Base-by-base conservation (phyloP, 2,329 filamentous ascomycete genomes). In the Fusarium annulatum region DNA sequence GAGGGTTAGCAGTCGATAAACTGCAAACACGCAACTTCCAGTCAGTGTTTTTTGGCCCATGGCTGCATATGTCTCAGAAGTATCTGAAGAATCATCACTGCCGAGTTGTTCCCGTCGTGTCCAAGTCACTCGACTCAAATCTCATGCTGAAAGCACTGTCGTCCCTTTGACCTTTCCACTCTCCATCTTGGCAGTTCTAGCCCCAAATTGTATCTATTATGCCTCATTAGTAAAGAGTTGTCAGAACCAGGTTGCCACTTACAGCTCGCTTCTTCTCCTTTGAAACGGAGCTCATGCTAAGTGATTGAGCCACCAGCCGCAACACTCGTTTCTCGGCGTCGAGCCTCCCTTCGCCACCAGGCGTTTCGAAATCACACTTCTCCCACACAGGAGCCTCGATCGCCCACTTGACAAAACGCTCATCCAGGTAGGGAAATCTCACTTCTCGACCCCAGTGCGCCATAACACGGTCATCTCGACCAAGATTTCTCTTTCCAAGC, bases 191-290 rank as follows among this genome's bases (percentile, higher is more conserved):
- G 94, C 94, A 7, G 93, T 95, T 74, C 93, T 86, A 7, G 94
- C 90, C 19, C 94, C 94, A 78, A 96, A 96, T 82, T 96, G 94
- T 65, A 95, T 95, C 90, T 92, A 30, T 42, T 33, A 36, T 36
- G 49, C 52, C 55, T 41, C 43, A 59, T 79, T 61, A 78, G 67
- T 48, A 43, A 28, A 12, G 30, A 34, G 11, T 38, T 16, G 6
- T 46, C 23, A 34, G n/a, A 28, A 21, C 46, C 16, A 38, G 26
- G 7, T 28, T 23, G 42, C 28, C 49, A 85, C 91, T 80, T 84
- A 95, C 93, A 23, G 96, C 96, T 79, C 95, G 88, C 84, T 99
- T 99, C 87, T 96, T 97, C 82, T 98, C 95, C n/a, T 84, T 84
- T 9, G 96, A 92, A 4, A 95, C 93, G 10, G 82, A 84, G 5